Evolutionary conservation across 2,329 filamentous ascomycete species (phyloP), one percentile per base, ranked within the genome.

Genomic region (Fusarium protoensiforme): DNA sequence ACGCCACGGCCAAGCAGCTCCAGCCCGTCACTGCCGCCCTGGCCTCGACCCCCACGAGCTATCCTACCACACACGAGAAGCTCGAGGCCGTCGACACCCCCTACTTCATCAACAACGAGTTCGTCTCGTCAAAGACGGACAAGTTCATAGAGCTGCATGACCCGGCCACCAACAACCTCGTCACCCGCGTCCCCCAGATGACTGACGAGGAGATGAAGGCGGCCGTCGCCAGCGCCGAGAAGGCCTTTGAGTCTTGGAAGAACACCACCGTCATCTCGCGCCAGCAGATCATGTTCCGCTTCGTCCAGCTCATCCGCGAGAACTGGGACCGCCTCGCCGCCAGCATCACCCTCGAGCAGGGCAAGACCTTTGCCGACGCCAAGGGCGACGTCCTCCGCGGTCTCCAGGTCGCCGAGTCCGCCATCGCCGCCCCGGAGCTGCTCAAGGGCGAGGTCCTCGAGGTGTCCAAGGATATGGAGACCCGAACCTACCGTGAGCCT

Each of bases 391-490:
- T 96, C 24, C 88, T 96, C 59, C 89, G 94, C 76, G 94, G 94
- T 54, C 87, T 96, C 68, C 94, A 96, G 86, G 94, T 96, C 29
- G 94, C 94, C 4, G 94, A 96, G 86, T 93, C 92, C 8, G 92
- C 94, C 24, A 94, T 93, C 79, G 92, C 88, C 57, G 94, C 94
- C 63, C 93, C 94, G 1, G 94, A 94, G 77, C 90, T 95, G 81
- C 87, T 96, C 82, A 94, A 93, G 81, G 94, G 94, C 41, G 93
- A 96, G 84, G 87, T 96, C 51, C 87, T 96, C 36, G 94, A 96
- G 85, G 94, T 96, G 14, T 90, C 93, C 63, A 95, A 94, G 87
- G 94, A 96, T 79, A 96, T 96, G 94, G 94, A 96, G 87, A 96
- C 94, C 33, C 87, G 93, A 80, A 93, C 90, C 68, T 96, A 96